Conservation (phyloP, 2,329 filamentous ascomycete species). For the Trichoderma sp. region DNA sequence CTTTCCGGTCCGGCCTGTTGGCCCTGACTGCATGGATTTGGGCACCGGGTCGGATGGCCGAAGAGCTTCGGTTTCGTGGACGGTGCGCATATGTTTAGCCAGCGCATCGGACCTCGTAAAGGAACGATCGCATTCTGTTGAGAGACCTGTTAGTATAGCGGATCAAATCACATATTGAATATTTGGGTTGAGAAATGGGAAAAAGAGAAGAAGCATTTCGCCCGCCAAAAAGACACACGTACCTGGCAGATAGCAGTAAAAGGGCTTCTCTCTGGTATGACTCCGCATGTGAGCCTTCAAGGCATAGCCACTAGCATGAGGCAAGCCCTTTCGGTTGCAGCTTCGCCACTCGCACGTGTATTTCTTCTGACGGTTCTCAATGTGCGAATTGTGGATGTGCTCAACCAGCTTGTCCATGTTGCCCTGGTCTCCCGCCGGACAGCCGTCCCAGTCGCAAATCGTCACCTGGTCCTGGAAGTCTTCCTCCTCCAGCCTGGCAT, state of each 20-base stretch:
- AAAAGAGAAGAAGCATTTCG: not conserved
- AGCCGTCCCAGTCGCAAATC: slow-evolving; percentile 74
- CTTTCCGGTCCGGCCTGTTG: slow-evolving; percentile 47
- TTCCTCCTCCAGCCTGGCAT: slow-evolving; percentile 68
- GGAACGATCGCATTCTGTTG: slow-evolving; percentile 86
- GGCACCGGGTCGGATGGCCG: slow-evolving; percentile 74
- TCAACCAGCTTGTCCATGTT: slow-evolving; percentile 81
- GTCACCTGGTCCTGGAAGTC: slow-evolving; percentile 76
- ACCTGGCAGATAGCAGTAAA: slow-evolving; percentile 95
- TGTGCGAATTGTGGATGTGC: slow-evolving; percentile 89
- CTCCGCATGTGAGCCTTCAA: slow-evolving; percentile 96
- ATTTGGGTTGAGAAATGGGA: not conserved
- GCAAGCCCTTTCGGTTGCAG: slow-evolving; percentile 81
- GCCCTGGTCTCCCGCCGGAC: slow-evolving; percentile 64
- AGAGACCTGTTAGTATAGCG: not conserved
- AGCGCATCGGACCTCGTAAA: slow-evolving; percentile 95
- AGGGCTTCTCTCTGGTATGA: slow-evolving; percentile 96
- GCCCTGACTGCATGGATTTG: slow-evolving; percentile 59
- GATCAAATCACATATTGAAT: not conserved
- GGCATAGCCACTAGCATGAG: slow-evolving; percentile 93
- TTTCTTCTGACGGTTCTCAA: slow-evolving; percentile 88
- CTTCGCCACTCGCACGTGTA: slow-evolving; percentile 98
- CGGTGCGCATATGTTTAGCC: slow-evolving; percentile 97
- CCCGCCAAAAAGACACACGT: slow-evolving; percentile 30
- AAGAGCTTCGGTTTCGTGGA: slow-evolving; percentile 93